phyloP scores from a whole-genome alignment of 2,329 filamentous ascomycete genomes.

The Neofusicoccum umdonicola region DNA sequence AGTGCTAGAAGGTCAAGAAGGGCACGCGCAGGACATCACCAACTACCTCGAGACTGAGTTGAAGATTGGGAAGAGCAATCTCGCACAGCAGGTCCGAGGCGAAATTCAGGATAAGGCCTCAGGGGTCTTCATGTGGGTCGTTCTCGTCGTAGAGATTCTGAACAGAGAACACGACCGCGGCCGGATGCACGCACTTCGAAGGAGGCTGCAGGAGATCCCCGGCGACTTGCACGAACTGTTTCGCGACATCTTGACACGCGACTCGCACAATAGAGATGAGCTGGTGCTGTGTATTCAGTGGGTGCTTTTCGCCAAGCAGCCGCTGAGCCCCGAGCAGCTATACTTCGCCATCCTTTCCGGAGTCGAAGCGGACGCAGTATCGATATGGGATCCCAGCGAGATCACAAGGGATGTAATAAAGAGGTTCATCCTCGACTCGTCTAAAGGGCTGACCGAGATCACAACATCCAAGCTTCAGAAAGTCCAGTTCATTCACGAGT shows the following conservation, averaged over 20 bases:
- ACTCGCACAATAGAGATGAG: slow-evolving; percentile 26
- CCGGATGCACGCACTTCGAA: slow-evolving; percentile 26
- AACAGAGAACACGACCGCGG: slow-evolving; percentile 38
- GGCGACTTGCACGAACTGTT: slow-evolving; percentile 48
- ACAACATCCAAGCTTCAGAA: slow-evolving; percentile 22
- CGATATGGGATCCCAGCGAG: slow-evolving; percentile 21
- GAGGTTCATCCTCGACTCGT: slow-evolving; percentile 25
- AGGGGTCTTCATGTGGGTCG: slow-evolving; percentile 46
- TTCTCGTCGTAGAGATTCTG: slow-evolving; percentile 44
- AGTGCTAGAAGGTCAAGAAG: slow-evolving; percentile 32
- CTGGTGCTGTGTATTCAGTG: slow-evolving; percentile 18
- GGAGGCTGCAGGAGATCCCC: slow-evolving; percentile 39
- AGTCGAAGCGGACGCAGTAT: neutral
- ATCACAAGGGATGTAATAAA: slow-evolving; percentile 19
- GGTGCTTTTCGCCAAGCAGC: slow-evolving; percentile 16
- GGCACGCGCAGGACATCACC: slow-evolving; percentile 32
- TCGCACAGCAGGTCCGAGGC: slow-evolving; percentile 21
- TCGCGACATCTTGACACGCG: slow-evolving; percentile 48
- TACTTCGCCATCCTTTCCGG: slow-evolving; percentile 18
- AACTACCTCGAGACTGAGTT: slow-evolving; percentile 19
- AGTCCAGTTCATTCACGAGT: slow-evolving; percentile 34
- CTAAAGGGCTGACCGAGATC: slow-evolving; percentile 26
- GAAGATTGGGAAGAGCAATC: slow-evolving; percentile 18
- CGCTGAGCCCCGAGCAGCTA: slow-evolving; percentile 17
- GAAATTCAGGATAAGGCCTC: slow-evolving; percentile 34